phyloP scores from a whole-genome alignment of 805 yeast species.

The Candida krabiensis region DNA sequence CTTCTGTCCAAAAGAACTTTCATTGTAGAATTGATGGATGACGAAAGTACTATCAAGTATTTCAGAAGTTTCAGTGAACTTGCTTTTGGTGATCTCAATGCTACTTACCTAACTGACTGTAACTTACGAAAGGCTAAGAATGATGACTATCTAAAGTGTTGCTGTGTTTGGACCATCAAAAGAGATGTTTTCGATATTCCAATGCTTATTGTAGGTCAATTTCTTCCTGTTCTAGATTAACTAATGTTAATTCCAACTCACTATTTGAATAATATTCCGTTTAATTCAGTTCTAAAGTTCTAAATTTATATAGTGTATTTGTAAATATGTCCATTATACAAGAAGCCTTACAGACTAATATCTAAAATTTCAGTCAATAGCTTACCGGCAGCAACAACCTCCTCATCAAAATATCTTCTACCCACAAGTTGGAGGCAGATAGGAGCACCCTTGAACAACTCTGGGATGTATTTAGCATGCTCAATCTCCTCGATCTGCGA shows the following conservation, averaged over 20 bases:
- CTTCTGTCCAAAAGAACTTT: conserved; percentile 61
- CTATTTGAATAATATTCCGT: too few relatives aligned
- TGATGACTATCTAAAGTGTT: conserved; percentile 51
- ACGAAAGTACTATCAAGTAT: conserved; percentile 68
- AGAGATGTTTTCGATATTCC: conserved; percentile 84
- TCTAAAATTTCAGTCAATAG: conserved; percentile 27
- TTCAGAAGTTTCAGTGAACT: conserved; percentile 69
- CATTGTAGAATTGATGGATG: conserved; percentile 82
- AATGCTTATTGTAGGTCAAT: conserved; percentile 80
- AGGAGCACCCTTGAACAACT: conserved; percentile 51
- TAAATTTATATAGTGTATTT: too few relatives aligned
- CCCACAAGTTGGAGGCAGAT: conserved; percentile 54
- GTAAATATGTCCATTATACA: too few relatives aligned
- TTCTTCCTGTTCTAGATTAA: conserved; percentile 57
- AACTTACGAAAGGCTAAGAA: conserved; percentile 40
- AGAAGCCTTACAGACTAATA: conserved; percentile 11
- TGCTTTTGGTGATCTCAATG: conserved; percentile 66
- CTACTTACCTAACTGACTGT: conserved; percentile 52
- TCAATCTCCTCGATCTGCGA: conserved; percentile 49
- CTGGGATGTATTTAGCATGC: conserved; percentile 46
- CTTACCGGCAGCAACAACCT: conserved; percentile 43
- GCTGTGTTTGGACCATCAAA: conserved; percentile 83
- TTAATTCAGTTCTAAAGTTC: too few relatives aligned
- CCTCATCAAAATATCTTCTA: conserved; percentile 57
- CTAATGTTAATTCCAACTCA: too few relatives aligned